A percentile compares a stretch with the other conserved stretches of the same genome.
phyloP scores from a whole-genome alignment of 2,329 filamentous ascomycete species.

The Colletotrichum trifolii region DNA sequence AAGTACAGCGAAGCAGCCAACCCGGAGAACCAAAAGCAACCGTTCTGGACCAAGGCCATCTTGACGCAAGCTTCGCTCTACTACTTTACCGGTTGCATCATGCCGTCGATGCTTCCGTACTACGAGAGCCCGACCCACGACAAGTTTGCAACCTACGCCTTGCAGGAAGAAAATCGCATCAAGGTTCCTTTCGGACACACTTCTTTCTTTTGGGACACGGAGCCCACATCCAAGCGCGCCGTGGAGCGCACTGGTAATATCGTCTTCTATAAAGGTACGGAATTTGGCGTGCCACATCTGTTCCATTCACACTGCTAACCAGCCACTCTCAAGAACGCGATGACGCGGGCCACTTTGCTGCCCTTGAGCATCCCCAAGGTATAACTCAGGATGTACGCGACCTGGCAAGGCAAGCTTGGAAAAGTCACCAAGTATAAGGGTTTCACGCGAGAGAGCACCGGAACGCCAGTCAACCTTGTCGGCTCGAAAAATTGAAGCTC shows the following conservation, averaged over 20 bases:
- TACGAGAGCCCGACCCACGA: slow-evolving; percentile 36
- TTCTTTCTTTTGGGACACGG: slow-evolving; percentile 35
- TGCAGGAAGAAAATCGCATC: slow-evolving; percentile 36
- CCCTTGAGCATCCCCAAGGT: slow-evolving; percentile 34
- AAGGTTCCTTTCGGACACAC: slow-evolving; percentile 37
- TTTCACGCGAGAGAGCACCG: not conserved
- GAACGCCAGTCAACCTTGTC: not conserved
- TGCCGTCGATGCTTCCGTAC: slow-evolving; percentile 38
- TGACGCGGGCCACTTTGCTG: slow-evolving; percentile 38
- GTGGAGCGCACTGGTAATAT: slow-evolving; percentile 37
- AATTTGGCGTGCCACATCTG: slow-evolving; percentile 37
- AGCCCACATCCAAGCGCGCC: slow-evolving; percentile 30
- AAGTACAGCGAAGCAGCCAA: slow-evolving; percentile 44
- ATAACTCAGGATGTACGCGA: slow-evolving; percentile 24
- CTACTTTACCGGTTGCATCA: slow-evolving; percentile 41
- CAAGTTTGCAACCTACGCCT: slow-evolving; percentile 32
- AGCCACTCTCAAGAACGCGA: slow-evolving; percentile 30
- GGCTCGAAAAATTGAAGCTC: not conserved
- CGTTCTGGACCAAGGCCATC: slow-evolving; percentile 31
- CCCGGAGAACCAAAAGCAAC: slow-evolving; percentile 36
- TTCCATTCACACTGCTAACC: not conserved
- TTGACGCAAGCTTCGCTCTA: slow-evolving; percentile 40
- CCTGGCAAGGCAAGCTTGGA: slow-evolving; percentile 7
- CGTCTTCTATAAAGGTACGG: slow-evolving; percentile 37
- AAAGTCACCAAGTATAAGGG: not conserved